A percentile compares a stretch with the other conserved stretches of the same genome.
phyloP scores from a whole-genome alignment of 1,284 basidiomycete genomes.

The Phellinidium pouzarii region DNA sequence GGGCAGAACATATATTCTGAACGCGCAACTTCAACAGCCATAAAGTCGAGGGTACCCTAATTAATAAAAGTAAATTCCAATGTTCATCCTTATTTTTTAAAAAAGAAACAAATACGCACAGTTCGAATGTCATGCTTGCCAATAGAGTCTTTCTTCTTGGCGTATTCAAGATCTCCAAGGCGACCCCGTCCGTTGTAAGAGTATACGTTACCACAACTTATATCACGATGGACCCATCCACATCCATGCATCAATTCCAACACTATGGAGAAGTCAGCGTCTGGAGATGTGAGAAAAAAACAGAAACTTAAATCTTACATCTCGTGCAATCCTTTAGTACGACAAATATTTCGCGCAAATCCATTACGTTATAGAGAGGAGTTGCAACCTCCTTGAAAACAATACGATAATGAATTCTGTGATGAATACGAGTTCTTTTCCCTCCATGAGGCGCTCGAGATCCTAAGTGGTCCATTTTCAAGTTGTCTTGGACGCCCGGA shows the following conservation, averaged over 20 bases:
- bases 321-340: neutral
- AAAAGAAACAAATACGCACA: neutral
- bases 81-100: neutral
- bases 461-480: neutral
- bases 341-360: neutral
- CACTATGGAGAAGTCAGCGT: neutral
- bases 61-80: neutral
- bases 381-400: neutral
- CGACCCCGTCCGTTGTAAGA: neutral
- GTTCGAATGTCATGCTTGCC: neutral
- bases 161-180: neutral
- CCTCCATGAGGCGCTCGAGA: neutral
- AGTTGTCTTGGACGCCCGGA: neutral
- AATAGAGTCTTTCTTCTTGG: neutral
- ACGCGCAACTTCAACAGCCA: neutral
- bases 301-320: neutral
- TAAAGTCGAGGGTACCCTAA: neutral
- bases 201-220: neutral
- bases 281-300: neutral
- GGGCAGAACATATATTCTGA: neutral
- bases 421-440: neutral
- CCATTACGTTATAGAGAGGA: neutral
- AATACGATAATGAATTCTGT: conserved; percentile 6
- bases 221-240: neutral
- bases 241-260: neutral